Conservation (phyloP, 768 basidiomycete species). For the Termitomyces heimii region DNA sequence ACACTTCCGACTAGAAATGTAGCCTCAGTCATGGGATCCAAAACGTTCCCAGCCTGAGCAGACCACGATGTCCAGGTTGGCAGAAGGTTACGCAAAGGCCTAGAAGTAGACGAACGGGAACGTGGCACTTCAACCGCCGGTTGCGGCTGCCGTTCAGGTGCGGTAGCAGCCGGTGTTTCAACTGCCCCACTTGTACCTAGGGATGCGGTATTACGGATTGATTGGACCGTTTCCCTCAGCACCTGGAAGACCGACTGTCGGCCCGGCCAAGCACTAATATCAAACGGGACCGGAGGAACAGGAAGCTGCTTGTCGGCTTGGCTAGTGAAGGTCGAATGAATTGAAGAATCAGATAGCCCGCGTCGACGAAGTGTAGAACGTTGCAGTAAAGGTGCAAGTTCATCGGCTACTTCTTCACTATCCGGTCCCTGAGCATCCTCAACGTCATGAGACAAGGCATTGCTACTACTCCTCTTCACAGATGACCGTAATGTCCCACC, state of each 20-base stretch:
- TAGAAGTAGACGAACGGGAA: conserved; percentile 7
- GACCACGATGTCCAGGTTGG: conserved; percentile 25
- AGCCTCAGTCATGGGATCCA: conserved; percentile 20
- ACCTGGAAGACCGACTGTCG: conserved; percentile 46
- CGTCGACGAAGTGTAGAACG: conserved; percentile 68
- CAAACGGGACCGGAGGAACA: neutral
- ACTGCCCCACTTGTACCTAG: conserved; percentile 4
- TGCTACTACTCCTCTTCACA: conserved; percentile 16
- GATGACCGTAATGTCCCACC: conserved; percentile 9
- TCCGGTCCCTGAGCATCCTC: conserved; percentile 51
- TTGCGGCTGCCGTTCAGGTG: conserved; percentile 13
- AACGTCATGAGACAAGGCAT: conserved; percentile 55
- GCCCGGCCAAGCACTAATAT: conserved; percentile 26
- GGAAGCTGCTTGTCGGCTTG: conserved; percentile 30
- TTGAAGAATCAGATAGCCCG: conserved; percentile 89
- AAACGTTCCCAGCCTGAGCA: conserved; percentile 17
- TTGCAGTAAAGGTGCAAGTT: conserved; percentile 50
- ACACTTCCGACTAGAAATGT: conserved; percentile 27
- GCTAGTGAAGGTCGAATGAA: conserved; percentile 75
- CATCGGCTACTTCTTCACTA: conserved; percentile 32
- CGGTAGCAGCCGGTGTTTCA: conserved; percentile 9
- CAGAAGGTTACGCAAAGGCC: conserved; percentile 12
- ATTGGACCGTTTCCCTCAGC: conserved; percentile 49
- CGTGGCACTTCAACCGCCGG: conserved; percentile 1
- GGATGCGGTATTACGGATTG: conserved; percentile 27